These are phyloP conservation scores for Komagataella populi DNA, from an alignment of 805 yeast genomes.

Conservation along the genomic window DNA sequence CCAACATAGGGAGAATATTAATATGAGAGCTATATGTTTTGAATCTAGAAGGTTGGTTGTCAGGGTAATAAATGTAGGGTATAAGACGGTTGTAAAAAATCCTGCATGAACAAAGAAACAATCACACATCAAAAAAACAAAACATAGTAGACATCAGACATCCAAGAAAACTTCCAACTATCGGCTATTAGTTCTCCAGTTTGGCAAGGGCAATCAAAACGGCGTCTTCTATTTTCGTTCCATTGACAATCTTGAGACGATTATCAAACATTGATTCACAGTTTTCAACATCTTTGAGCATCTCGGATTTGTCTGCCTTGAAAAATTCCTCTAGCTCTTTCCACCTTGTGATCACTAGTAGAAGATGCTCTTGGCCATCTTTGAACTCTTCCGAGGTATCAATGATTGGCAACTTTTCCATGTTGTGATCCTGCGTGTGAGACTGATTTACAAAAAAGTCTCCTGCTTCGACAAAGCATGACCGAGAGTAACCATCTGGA, in stretches of 20 bases:
- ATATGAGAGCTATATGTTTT: background rate
- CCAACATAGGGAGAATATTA: background rate
- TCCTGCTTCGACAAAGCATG: conserved; percentile 55
- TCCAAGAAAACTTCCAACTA: background rate
- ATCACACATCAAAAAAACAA: background rate
- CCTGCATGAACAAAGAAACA: background rate
- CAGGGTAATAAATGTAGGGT: background rate
- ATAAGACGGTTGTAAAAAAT: background rate
- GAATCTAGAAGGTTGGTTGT: background rate
- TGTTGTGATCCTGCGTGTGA: background rate
- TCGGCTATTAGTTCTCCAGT: conserved; percentile 1
- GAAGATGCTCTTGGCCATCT: conserved; percentile 15
- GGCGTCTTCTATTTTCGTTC: conserved; percentile 60
- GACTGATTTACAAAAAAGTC: conserved; percentile 32
- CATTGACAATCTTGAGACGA: conserved; percentile 33
- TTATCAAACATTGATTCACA: conserved; percentile 64
- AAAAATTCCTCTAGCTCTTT: conserved; percentile 42
- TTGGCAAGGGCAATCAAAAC: conserved; percentile 42
- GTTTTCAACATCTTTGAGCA: conserved; percentile 36
- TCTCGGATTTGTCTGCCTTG: conserved; percentile 26
- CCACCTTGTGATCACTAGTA: conserved; percentile 56
- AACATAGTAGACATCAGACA: background rate
- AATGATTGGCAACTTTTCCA: conserved; percentile 2
- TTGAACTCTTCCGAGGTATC: conserved; percentile 7
- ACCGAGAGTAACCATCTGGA: conserved; percentile 55